Evolutionary conservation across 768 basidiomycete genomes (phyloP), one percentile per base, ranked within the genome.

Genomic region (Mycena polygramma): DNA sequence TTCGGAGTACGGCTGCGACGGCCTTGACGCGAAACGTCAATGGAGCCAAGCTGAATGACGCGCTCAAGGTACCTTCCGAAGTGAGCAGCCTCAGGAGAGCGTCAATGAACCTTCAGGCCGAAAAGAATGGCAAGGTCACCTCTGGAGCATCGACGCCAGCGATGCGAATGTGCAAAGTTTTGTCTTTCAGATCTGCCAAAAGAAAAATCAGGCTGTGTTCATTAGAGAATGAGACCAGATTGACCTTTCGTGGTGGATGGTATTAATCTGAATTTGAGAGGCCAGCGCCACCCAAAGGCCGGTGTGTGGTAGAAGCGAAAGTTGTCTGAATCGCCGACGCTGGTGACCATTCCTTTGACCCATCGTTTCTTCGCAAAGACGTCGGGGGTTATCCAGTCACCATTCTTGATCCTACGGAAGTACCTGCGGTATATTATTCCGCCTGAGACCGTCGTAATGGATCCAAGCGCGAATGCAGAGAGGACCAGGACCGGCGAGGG

Each of bases 61-160:
- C 41, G 10, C 11, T 41, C 15, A 41, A 41, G 41, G 10, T 41
- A 41, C 41, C 41, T 55, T 24, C 97, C 97, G 72, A 96, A 97
- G 78, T 98, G 94, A 0, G 91, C 84, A n/a, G 84, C 88, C 94
- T 95, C 65, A n/a, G 10, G 9, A 30, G 30, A 5, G 54, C 24
- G 48, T 63, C 15, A 66, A 52, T 20, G 61, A 24, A 48, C 17
- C 30, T 43, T 59, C 65, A 26, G 39, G 7, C 4, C 49, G n/a
- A 68, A 9, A 26, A 59, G 19, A 15, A 36, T 37, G 37, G 58
- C n/a, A 22, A 55, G 62, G 77, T 37, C 73, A 93, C 95, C 85
- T 99, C 97, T 0, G 97, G 97, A 1, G 97, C 97, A 77, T 99
- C 97, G 7, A 96, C 90, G 0, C 95, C 97, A 17, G 94, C 94